A percentile compares a stretch with the other conserved stretches of the same genome.
phyloP scores from a whole-genome alignment of 257 asterid genomes.

The Phtheirospermum japonicum region DNA sequence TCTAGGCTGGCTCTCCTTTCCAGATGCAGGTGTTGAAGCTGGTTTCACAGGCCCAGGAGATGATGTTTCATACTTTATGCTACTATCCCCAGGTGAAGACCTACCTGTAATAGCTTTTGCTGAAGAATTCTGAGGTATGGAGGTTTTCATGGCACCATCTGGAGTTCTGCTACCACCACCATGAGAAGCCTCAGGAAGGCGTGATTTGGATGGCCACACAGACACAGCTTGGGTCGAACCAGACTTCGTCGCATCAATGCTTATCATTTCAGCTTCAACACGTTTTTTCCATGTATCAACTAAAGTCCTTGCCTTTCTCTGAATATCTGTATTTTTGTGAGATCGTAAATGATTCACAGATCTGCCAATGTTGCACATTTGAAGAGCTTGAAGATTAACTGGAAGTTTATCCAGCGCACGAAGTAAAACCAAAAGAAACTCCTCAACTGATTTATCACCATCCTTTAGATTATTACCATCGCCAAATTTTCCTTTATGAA shows the following conservation, averaged over 20 bases:
- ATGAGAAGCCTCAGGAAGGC: constrained; percentile 62
- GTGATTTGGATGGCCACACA: constrained; percentile 71
- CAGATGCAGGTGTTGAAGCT: constrained; percentile 48
- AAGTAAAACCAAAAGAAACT: constrained; percentile 75
- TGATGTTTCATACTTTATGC: constrained; percentile 54
- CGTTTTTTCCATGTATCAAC: constrained; percentile 98
- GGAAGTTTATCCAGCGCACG: constrained; percentile 93
- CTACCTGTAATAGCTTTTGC: constrained; percentile 48
- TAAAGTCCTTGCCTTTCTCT: constrained; percentile 75
- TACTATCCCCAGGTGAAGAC: constrained; percentile 62
- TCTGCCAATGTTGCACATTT: constrained; percentile 84
- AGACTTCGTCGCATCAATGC: constrained; percentile 57
- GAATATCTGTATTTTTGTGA: constrained; percentile 78
- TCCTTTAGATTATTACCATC: constrained; percentile 45
- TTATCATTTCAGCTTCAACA: constrained; percentile 89
- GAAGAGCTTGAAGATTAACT: constrained; percentile 80
- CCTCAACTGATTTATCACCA: constrained; percentile 66
- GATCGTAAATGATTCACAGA: constrained; percentile 87
- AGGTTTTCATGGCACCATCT: constrained; percentile 58
- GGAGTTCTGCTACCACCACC: constrained; percentile 47
- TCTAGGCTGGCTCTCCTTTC: constrained; percentile 56
- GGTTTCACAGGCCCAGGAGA: constrained; percentile 61
- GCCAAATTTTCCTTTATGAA: constrained; percentile 66
- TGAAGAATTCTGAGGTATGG: constrained; percentile 51
- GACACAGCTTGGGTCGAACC: constrained; percentile 47